Conservation (phyloP, 352 stramenopile species). For the Phytophthora macrochlamydospora region DNA sequence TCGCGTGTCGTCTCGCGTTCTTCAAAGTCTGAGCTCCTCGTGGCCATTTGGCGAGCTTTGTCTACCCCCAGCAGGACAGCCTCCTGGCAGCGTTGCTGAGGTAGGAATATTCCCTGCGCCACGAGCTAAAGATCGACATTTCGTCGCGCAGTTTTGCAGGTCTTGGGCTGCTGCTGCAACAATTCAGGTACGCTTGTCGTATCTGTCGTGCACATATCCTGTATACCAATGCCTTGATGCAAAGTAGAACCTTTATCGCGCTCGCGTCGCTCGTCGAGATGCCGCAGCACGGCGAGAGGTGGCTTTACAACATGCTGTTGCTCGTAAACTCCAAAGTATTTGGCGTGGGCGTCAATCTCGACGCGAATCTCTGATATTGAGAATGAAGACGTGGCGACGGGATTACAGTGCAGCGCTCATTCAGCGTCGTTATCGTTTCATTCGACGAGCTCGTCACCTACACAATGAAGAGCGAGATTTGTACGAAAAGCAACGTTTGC, state of each 20-base stretch:
- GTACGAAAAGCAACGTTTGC: slow-evolving; percentile 51
- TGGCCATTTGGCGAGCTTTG: slow-evolving; percentile 68
- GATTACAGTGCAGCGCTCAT: slow-evolving; percentile 68
- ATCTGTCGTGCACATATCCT: no score
- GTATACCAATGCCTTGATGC: no score
- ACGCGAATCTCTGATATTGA: slow-evolving; percentile 50
- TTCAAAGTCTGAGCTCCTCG: slow-evolving; percentile 67
- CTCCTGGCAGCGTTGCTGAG: slow-evolving; percentile 27
- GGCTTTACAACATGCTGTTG: slow-evolving; percentile 44
- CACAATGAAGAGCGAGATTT: slow-evolving; percentile 44
- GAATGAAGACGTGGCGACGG: slow-evolving; percentile 46
- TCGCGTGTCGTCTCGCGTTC: slow-evolving; percentile 57
- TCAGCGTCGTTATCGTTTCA: slow-evolving; percentile 67
- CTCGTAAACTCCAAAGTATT: slow-evolving; percentile 62
- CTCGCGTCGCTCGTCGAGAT: slow-evolving; percentile 40
- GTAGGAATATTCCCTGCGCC: slow-evolving; percentile 73
- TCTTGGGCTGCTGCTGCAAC: slow-evolving; percentile 62
- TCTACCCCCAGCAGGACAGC: slow-evolving; percentile 27
- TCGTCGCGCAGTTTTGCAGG: slow-evolving; percentile 57
- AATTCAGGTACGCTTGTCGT: slow-evolving; percentile 46
- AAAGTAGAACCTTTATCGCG: slow-evolving; percentile 64
- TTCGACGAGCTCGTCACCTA: slow-evolving; percentile 31
- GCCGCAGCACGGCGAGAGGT: slow-evolving; percentile 42
- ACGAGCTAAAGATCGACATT: slow-evolving; percentile 69
- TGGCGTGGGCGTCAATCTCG: slow-evolving; percentile 63